Conservation (phyloP, 2,329 filamentous ascomycete species). For the Ophiostoma sp. region DNA sequence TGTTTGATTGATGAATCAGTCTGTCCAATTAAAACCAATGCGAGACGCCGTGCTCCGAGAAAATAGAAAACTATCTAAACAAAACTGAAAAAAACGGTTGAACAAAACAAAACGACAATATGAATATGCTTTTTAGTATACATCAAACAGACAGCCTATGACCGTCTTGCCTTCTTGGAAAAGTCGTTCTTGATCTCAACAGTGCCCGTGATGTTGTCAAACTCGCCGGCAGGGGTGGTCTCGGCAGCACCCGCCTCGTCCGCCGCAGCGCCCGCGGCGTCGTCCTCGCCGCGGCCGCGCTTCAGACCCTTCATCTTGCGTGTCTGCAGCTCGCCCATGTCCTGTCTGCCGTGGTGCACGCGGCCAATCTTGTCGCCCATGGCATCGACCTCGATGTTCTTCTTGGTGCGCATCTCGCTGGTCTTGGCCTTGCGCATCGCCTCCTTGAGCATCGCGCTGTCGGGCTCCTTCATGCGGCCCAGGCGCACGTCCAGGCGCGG, state of each 20-base stretch:
- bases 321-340: conserved; percentile 80
- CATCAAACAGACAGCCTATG: conserved; percentile 13
- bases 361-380: conserved; percentile 96
- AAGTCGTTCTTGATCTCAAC: conserved; percentile 30
- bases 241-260: conserved; percentile 5
- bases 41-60: conserved; percentile 22
- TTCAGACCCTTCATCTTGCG: conserved; percentile 99
- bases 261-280: conserved; percentile 9
- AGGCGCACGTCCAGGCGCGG: conserved; percentile 88
- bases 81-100: not conserved
- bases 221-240: conserved; percentile 18
- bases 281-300: conserved; percentile 59
- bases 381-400: conserved; percentile 86
- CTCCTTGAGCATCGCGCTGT: conserved; percentile 76
- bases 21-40: conserved; percentile 14
- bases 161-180: conserved; percentile 38
- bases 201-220: conserved; percentile 19
- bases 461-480: conserved; percentile 73
- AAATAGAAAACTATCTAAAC: conserved; percentile 13
- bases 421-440: conserved; percentile 81
- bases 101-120: conserved; percentile 13
- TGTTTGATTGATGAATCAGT: not conserved
- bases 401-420: conserved; percentile 75
- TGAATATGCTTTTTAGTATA: not conserved
- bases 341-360: conserved; percentile 85